Percentiles rank a stretch among this genome's conserved stretches.
These are phyloP conservation scores for Catenaria anguillulae DNA, from an alignment of 371 early-diverging fungal genomes.

Conservation along the genomic window DNA sequence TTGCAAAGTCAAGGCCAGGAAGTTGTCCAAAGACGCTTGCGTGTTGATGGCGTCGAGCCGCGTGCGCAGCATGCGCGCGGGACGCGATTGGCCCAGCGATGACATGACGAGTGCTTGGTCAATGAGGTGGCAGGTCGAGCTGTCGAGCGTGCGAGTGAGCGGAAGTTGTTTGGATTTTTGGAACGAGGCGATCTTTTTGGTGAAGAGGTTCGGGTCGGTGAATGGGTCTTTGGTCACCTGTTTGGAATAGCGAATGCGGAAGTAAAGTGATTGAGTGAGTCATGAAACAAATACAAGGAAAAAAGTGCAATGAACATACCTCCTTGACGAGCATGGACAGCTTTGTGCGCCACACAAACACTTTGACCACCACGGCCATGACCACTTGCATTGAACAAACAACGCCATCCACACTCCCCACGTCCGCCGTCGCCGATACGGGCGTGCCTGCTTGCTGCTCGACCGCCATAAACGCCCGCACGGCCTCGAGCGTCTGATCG, in stretches of 20 bases:
- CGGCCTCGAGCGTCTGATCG: neutral
- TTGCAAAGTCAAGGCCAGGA: neutral
- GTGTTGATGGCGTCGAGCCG: neutral
- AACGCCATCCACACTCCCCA: no score
- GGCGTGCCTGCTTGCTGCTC: no score
- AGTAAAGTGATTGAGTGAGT: no score
- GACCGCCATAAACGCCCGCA: neutral
- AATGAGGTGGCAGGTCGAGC: neutral
- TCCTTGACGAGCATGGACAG: neutral
- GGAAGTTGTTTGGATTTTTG: neutral
- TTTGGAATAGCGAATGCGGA: neutral
- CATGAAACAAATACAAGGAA: no score
- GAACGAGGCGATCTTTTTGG: neutral
- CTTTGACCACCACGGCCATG: neutral
- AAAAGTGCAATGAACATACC: no score
- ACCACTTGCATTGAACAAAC: neutral
- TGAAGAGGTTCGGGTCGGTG: neutral
- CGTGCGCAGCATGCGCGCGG: neutral
- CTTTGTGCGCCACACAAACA: neutral
- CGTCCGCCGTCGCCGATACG: neutral
- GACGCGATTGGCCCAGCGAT: neutral
- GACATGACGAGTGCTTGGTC: neutral
- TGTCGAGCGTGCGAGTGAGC: neutral
- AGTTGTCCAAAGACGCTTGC: neutral
- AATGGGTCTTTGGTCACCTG: neutral